A percentile compares a stretch with the other conserved stretches of the same genome.
phyloP scores from a whole-genome alignment of 2,329 filamentous ascomycete species.

The Arthrobotrys megalospora region DNA sequence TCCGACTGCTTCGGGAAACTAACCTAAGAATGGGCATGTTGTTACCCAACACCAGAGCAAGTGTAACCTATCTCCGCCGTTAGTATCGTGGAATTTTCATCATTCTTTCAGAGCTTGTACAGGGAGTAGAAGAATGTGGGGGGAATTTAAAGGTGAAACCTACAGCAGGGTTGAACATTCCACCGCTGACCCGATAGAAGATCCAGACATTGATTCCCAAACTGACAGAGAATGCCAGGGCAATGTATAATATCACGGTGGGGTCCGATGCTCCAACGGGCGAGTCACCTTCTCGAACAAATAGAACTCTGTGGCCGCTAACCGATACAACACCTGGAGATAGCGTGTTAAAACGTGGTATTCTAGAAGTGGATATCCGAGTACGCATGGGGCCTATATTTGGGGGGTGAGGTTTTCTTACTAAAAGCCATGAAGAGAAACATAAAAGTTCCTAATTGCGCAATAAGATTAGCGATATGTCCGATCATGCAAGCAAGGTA shows the following conservation, averaged over 20 bases:
- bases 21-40: conserved; percentile 54
- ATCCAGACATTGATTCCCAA: conserved; percentile 73
- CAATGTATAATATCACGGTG: conserved; percentile 70
- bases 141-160: conserved; percentile 26
- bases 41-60: conserved; percentile 42
- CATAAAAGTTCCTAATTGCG: conserved; percentile 43
- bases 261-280: conserved; percentile 33
- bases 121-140: conserved; percentile 14
- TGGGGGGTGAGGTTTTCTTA: conserved; percentile 22
- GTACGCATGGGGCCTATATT: background rate
- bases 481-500: conserved; percentile 13
- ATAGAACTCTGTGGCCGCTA: conserved; percentile 34
- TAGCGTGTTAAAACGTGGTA: conserved; percentile 5
- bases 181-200: conserved; percentile 72
- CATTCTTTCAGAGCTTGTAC: conserved; percentile 14
- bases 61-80: conserved; percentile 40
- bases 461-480: conserved; percentile 31
- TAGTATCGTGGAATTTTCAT: conserved; percentile 15
- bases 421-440: conserved; percentile 56
- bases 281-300: conserved; percentile 26
- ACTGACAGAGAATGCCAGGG: conserved; percentile 71
- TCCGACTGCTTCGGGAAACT: background rate
- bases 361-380: conserved; percentile 6
- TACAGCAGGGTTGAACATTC: conserved; percentile 68
- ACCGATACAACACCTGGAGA: conserved; percentile 38